phyloP scores from a whole-genome alignment of 306 rosid genomes.

The Medicago lupulina region DNA sequence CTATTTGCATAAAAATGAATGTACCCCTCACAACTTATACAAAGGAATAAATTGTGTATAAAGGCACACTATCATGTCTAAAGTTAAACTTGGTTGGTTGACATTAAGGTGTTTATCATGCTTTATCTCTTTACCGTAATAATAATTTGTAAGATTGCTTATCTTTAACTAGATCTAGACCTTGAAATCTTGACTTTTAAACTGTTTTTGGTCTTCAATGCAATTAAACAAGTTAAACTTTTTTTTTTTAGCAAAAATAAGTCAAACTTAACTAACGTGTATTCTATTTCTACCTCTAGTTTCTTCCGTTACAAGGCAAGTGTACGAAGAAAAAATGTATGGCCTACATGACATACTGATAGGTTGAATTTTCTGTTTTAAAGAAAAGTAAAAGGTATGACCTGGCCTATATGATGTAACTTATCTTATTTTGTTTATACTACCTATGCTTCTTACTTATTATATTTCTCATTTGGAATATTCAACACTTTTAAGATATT shows the following conservation, averaged over 20 bases:
- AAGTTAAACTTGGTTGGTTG: no score
- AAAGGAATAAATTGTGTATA: no score
- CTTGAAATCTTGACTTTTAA: conserved; percentile 12
- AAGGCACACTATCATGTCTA: no score
- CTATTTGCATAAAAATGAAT: no score
- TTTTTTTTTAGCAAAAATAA: no score
- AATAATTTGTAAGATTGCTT: background rate
- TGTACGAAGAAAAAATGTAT: background rate
- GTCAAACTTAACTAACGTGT: background rate
- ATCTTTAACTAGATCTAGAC: background rate
- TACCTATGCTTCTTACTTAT: no score
- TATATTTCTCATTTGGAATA: no score
- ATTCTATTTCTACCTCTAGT: background rate
- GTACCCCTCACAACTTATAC: no score
- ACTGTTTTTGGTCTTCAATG: background rate
- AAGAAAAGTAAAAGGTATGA: background rate
- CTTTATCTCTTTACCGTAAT: background rate
- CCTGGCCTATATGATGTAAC: background rate
- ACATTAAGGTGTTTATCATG: background rate
- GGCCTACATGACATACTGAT: background rate
- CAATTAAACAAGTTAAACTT: background rate
- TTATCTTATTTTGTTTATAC: background rate
- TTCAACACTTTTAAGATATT: no score
- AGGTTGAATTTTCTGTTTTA: background rate
- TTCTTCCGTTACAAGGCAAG: background rate